Base-by-base conservation (phyloP, 495 filamentous ascomycete genomes). In the Aspergillus haitiensis region DNA sequence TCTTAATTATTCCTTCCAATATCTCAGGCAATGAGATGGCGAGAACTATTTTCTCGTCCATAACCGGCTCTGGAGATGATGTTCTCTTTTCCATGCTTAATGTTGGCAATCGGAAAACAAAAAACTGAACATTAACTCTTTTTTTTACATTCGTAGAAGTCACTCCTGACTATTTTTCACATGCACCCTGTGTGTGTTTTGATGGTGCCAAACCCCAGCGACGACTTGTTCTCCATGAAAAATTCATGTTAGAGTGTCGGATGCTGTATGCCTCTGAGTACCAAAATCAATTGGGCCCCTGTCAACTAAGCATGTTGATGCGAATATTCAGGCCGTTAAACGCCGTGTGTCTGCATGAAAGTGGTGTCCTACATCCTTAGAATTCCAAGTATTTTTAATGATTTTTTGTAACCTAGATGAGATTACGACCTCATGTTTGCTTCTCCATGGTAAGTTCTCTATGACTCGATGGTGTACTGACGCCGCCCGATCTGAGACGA, bases 211-310 rank as follows among this genome's bases (percentile, higher is more conserved):
- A 63, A 68, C 67, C 64, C 67, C 64, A 67, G 67, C 67, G 48
- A 64, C 69, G 69, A 70, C 71, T 68, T 65, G 66, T 33, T 61
- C 63, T 62, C 56, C 52, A 60, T 60, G 57, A 61, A 60, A 61
- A 58, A 61, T 56, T 42, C 51, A 63, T 61, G 67, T 70, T 64
- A 62, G 63, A 62, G 65, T 69, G 69, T 72, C 69, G 67, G 63
- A 65, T 63, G 71, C 62, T 70, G 67, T 72, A 54, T 72, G 63
- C 66, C 64, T 70, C 64, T 64, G 63, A 61, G 56, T 72, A 72
- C 66, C 67, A 21, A 74, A 55, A 72, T 56, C 52, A 60, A 74
- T 7, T 36, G 46, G 60, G 63, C 21, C 21, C 21, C 21, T 58
- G 55, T 56, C 51, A 50, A 61, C 47, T 60, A 52, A 65, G 64